Conservation (phyloP, 768 basidiomycete species). For the Mycena epipterygia region DNA sequence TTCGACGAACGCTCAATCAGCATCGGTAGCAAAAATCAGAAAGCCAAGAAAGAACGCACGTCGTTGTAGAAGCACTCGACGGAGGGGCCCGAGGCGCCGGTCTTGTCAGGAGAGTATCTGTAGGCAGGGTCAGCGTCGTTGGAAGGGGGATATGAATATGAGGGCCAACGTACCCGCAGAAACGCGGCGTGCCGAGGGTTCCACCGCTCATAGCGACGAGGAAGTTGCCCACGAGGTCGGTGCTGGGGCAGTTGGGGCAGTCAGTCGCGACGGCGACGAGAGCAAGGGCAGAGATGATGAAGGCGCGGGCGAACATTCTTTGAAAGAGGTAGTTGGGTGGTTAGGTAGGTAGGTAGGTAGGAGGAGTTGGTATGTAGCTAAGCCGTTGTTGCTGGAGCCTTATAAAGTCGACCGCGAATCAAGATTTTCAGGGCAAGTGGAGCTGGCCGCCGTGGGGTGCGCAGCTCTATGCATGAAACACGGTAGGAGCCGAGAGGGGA, state of each 20-base stretch:
- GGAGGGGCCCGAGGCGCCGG: background rate
- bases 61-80: conserved; percentile 4
- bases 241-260: conserved; percentile 59
- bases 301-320: conserved; percentile 5
- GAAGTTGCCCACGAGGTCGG: conserved; percentile 49
- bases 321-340: no score
- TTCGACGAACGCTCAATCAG: background rate
- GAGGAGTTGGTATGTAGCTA: background rate
- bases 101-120: conserved; percentile 4
- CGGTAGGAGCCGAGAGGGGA: no score
- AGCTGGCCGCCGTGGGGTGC: no score
- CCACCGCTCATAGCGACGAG: conserved; percentile 40
- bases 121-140: background rate
- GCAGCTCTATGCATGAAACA: background rate
- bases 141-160: background rate
- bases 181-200: conserved; percentile 9
- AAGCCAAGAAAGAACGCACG: background rate
- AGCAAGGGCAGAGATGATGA: background rate
- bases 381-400: background rate
- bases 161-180: conserved; percentile 14
- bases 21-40: background rate
- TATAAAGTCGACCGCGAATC: background rate
- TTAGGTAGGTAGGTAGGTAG: background rate
- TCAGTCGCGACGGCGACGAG: conserved; percentile 48
- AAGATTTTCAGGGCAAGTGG: no score